Conservation (phyloP, 2,329 filamentous ascomycete genomes). For the Trichoderma sp. region DNA sequence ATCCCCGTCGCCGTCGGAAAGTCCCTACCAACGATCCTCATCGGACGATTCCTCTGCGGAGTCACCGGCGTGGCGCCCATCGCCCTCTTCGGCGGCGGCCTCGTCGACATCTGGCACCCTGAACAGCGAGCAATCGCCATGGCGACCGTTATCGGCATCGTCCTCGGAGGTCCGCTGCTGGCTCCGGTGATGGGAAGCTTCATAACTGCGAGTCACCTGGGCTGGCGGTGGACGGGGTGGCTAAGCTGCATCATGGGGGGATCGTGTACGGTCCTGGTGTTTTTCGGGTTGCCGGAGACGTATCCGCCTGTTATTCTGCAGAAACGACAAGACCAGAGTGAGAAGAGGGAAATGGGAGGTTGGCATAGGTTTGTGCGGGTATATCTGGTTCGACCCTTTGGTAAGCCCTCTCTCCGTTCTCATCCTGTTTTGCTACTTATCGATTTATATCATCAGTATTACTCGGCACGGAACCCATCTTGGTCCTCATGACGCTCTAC, state of each 20-base stretch:
- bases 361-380: conserved; percentile 10
- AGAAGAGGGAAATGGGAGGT: not conserved
- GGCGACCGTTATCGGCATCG: conserved; percentile 21
- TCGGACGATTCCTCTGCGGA: conserved; percentile 23
- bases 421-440: not conserved
- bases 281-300: conserved; percentile 20
- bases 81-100: conserved; percentile 22
- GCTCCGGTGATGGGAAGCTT: conserved; percentile 25
- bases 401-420: not conserved
- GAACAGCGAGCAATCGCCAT: conserved; percentile 26
- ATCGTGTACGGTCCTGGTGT: conserved; percentile 10
- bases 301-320: conserved; percentile 9
- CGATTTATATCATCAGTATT: conserved; percentile 3
- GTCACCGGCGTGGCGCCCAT: conserved; percentile 16
- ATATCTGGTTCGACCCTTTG: conserved; percentile 21
- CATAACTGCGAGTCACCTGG: conserved; percentile 20
- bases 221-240: conserved; percentile 24
- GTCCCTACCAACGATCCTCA: conserved; percentile 17
- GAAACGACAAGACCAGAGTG: not conserved
- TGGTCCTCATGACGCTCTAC: conserved; percentile 39
- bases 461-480: conserved; percentile 20
- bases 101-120: conserved; percentile 23
- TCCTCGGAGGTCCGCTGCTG: conserved; percentile 17
- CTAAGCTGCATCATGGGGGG: conserved; percentile 25
- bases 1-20: conserved; percentile 25